These are phyloP conservation scores for Phytophthora sojae DNA, from an alignment of 352 stramenopile genomes.

Conservation along the genomic window DNA sequence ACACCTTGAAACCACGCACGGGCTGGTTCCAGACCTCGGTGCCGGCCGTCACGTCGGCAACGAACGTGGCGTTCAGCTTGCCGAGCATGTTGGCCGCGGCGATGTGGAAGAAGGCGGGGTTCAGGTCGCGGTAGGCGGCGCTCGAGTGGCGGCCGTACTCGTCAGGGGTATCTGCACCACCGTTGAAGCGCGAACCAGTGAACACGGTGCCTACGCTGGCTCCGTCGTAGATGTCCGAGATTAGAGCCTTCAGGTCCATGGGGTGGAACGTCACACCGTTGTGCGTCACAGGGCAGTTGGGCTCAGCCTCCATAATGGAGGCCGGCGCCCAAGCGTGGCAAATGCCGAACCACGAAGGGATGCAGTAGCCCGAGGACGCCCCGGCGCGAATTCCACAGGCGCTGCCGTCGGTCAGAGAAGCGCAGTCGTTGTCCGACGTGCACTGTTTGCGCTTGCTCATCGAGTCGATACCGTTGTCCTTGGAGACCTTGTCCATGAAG, in stretches of 20 bases:
- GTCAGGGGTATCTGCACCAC: not conserved
- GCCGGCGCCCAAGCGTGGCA: not conserved
- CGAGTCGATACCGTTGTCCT: slow-evolving; percentile 35
- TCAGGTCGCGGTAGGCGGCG: slow-evolving; percentile 44
- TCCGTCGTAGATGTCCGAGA: not conserved
- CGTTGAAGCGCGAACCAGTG: slow-evolving; percentile 1
- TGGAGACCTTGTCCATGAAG: slow-evolving; percentile 46
- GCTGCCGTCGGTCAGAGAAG: slow-evolving; percentile 37
- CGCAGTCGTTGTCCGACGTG: slow-evolving; percentile 40
- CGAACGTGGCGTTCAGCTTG: slow-evolving; percentile 42
- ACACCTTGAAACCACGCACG: slow-evolving; percentile 49
- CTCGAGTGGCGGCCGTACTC: slow-evolving; percentile 49
- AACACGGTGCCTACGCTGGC: not conserved
- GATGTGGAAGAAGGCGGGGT: slow-evolving; percentile 54
- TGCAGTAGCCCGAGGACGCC: slow-evolving; percentile 44
- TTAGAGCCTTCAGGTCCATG: not conserved
- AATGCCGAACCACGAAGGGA: not conserved
- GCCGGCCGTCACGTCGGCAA: slow-evolving; percentile 47
- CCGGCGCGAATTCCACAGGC: slow-evolving; percentile 36
- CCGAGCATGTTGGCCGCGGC: slow-evolving; percentile 48
- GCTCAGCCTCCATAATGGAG: not conserved
- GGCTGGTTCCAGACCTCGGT: slow-evolving; percentile 66
- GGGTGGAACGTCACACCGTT: not conserved
- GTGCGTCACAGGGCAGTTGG: not conserved
- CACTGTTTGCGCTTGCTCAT: slow-evolving; percentile 33